Percentiles rank a stretch among this genome's conserved stretches.
Conservation (phyloP, 108 stramenopile species). For the Skeletonema marinoi region DNA sequence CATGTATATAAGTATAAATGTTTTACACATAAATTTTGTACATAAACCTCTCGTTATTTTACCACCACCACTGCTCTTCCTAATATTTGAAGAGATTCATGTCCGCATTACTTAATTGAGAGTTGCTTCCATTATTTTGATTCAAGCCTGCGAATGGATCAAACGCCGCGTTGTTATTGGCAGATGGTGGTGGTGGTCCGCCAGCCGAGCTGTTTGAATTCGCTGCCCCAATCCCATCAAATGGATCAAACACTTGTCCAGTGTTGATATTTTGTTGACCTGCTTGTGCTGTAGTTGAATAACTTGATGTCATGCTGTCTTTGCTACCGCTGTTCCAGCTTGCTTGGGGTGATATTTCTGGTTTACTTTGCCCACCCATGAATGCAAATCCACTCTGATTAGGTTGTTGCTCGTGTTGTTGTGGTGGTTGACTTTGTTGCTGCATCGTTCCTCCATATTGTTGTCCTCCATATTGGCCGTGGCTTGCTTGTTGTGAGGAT, state of each 20-base stretch:
- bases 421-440: slow-evolving; percentile 5
- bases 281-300: slow-evolving; percentile 16
- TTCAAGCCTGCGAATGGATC: slow-evolving; percentile 25
- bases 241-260: slow-evolving; percentile 41
- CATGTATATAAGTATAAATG: slow-evolving; percentile 9
- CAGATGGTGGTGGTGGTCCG: background rate
- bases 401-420: background rate
- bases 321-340: background rate
- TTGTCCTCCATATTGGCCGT: background rate
- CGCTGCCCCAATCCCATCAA: slow-evolving; percentile 28
- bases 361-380: slow-evolving; percentile 9
- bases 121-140: slow-evolving; percentile 6
- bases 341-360: background rate
- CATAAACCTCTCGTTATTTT: background rate
- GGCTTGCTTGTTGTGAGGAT: slow-evolving; percentile 12
- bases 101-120: slow-evolving; percentile 36
- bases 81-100: slow-evolving; percentile 51
- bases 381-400: slow-evolving; percentile 38
- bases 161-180: slow-evolving; percentile 12
- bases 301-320: background rate
- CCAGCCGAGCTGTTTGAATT: background rate
- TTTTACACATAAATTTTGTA: background rate
- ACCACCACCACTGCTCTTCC: background rate
- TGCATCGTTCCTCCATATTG: slow-evolving; percentile 4
- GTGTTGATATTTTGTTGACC: background rate